Percentiles rank a stretch among this genome's conserved stretches.
phyloP scores from a whole-genome alignment of 345 rosid genomes.

The Triadica sebifera region DNA sequence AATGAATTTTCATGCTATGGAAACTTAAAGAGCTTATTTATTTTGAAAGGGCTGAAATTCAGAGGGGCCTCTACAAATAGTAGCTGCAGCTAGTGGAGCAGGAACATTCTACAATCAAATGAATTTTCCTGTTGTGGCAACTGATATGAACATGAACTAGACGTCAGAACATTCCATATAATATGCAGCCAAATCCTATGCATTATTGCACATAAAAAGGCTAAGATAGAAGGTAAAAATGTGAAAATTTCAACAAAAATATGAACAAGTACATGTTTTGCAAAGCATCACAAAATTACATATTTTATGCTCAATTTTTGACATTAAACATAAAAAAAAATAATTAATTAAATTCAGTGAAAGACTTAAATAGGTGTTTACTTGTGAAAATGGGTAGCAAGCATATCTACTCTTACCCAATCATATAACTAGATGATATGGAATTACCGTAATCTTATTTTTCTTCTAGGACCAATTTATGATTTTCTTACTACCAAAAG shows the following conservation, averaged over 20 bases:
- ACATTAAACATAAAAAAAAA: not conserved
- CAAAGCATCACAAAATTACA: not conserved
- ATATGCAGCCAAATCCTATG: not conserved
- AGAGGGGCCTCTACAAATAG: slow-evolving; percentile 81
- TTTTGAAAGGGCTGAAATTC: slow-evolving; percentile 69
- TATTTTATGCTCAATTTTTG: not conserved
- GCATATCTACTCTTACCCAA: not conserved
- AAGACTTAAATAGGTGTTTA: not conserved
- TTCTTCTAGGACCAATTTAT: not conserved
- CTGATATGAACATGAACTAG: slow-evolving; percentile 43
- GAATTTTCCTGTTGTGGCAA: slow-evolving; percentile 98
- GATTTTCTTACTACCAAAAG: not conserved
- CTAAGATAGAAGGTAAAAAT: not conserved
- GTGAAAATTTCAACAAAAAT: not conserved
- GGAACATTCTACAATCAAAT: slow-evolving; percentile 91
- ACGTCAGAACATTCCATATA: slow-evolving; percentile 28
- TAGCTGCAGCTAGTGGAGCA: slow-evolving; percentile 89
- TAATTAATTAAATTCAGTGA: not conserved
- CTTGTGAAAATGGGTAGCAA: not conserved
- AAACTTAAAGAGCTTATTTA: slow-evolving; percentile 60
- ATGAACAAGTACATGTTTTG: not conserved
- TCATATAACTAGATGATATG: not conserved
- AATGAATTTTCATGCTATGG: no score
- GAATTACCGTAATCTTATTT: not conserved
- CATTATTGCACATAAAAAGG: not conserved